phyloP scores from a whole-genome alignment of 1,139 yeast genomes.

The Pichia sp. region DNA sequence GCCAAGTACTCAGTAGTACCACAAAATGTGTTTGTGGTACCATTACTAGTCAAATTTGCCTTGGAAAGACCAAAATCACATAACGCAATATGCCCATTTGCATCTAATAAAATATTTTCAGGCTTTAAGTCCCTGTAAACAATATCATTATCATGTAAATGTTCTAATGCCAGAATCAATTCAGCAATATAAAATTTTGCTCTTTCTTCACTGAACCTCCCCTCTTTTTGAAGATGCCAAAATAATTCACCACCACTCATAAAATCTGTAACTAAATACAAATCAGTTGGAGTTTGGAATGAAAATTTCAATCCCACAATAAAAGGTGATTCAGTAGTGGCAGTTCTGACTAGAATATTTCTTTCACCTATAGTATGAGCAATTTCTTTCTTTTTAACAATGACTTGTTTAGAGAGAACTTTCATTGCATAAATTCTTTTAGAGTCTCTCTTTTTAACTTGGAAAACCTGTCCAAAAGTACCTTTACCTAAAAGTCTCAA shows the following conservation, averaged over 20 bases:
- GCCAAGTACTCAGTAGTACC: slow-evolving; percentile 93
- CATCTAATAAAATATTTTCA: slow-evolving; percentile 86
- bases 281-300: slow-evolving; percentile 88
- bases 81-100: slow-evolving; percentile 92
- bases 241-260: slow-evolving; percentile 98
- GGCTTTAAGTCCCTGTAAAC: slow-evolving; percentile 95
- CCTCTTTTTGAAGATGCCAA: slow-evolving; percentile 96
- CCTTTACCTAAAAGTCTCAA: slow-evolving; percentile 89
- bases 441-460: slow-evolving; percentile 85
- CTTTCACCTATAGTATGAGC: slow-evolving; percentile 98
- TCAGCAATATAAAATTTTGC: slow-evolving; percentile 97
- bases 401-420: slow-evolving; percentile 85
- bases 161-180: slow-evolving; percentile 83
- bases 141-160: slow-evolving; percentile 84
- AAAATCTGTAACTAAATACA: slow-evolving; percentile 90
- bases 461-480: slow-evolving; percentile 95
- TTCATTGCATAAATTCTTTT: slow-evolving; percentile 94
- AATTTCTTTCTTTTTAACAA: slow-evolving; percentile 92
- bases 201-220: slow-evolving; percentile 83
- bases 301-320: slow-evolving; percentile 93
- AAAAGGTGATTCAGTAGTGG: slow-evolving; percentile 74
- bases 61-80: slow-evolving; percentile 96
- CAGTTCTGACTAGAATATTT: slow-evolving; percentile 84
- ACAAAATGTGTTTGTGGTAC: slow-evolving; percentile 94
- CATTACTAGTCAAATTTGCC: slow-evolving; percentile 79